Percentiles rank a stretch among this genome's conserved stretches.
These are phyloP conservation scores for Termitomyces sp. DNA, from an alignment of 768 basidiomycete species.

Conservation along the genomic window DNA sequence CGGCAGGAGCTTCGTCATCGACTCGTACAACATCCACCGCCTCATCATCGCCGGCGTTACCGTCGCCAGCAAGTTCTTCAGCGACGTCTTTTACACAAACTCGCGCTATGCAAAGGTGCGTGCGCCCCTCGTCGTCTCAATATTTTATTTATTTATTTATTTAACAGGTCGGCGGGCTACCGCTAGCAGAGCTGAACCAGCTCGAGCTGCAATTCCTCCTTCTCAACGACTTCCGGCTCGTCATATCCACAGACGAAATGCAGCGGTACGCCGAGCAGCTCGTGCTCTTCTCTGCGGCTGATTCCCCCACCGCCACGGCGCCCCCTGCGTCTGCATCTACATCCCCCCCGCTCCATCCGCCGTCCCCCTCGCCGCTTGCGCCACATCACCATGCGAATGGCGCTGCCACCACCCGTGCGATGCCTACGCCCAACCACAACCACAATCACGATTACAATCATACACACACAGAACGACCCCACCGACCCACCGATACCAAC, in stretches of 20 bases:
- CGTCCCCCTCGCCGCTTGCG: slow-evolving; percentile 25
- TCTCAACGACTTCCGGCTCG: slow-evolving; percentile 90
- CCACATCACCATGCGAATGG: neutral
- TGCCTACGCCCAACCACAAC: neutral
- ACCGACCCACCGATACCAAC: no score
- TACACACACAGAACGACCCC: no score
- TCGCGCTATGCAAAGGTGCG: slow-evolving; percentile 95
- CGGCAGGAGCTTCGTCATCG: slow-evolving; percentile 76
- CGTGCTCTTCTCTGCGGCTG: slow-evolving; percentile 54
- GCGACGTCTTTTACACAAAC: slow-evolving; percentile 98
- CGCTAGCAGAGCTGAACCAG: slow-evolving; percentile 88
- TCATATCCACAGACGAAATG: slow-evolving; percentile 87
- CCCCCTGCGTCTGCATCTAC: neutral
- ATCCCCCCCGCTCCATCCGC: neutral
- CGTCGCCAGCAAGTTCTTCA: slow-evolving; percentile 99
- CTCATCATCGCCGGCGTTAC: slow-evolving; percentile 97
- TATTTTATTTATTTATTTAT: no score
- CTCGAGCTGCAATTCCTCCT: slow-evolving; percentile 96
- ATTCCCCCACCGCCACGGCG: slow-evolving; percentile 11
- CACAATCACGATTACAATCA: neutral
- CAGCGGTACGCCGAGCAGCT: slow-evolving; percentile 92
- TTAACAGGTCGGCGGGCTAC: slow-evolving; percentile 87
- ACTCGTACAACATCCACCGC: slow-evolving; percentile 95
- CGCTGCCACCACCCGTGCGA: neutral
- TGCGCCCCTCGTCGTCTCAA: neutral